Evolutionary conservation across 805 yeast species (phyloP), one percentile per base, ranked within the genome.

Genomic region (Cyberlindnera misumaiensis): DNA sequence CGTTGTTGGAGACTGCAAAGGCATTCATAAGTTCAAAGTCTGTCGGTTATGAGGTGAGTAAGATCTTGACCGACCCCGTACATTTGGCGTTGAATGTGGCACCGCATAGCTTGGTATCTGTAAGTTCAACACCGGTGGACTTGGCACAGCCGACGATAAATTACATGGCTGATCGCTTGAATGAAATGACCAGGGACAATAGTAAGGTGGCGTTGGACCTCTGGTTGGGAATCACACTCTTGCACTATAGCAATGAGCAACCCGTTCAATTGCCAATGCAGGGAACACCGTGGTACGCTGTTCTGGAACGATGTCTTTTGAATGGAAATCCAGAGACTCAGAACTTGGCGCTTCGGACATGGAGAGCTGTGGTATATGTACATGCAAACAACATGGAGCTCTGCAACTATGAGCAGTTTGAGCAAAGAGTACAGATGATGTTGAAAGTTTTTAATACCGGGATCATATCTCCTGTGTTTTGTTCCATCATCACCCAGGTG

Each of bases 151-250:
- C 41, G 3, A 44, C 46, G 0, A 24, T 39, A 14, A 3, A 11
- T 2, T 51, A 42, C 20, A 10, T 51, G 8, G 31, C 30, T 1
- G 15, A 36, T 4, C 32, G 46, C 28, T 15, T 46, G 8, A 2
- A 6, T 10, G 45, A 37, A 9, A 10, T 42, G 26, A 30, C 18
- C 0, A 18, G 35, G 3, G 41, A 39, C 9, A 35, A 33, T 8
- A 28, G n/a, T 11, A 43, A 44, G 17, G 3, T 38, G 0, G 46
- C 45, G 4, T 24, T 48, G 39, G 56, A 52, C 24, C 28, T 45
- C 8, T 55, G 59, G 59, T 7, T 55, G 11, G 46, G 43, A 3
- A 7, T 53, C 11, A 47, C 57, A 0, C 32, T 55, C 12, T 26
- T 49, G 10, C 25, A 20, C n/a, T 49, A 35, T 13, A 38, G 34